Percentiles rank a stretch among this genome's conserved stretches.
phyloP scores from a whole-genome alignment of 352 stramenopile species.

The Elongisporangium senticosum region DNA sequence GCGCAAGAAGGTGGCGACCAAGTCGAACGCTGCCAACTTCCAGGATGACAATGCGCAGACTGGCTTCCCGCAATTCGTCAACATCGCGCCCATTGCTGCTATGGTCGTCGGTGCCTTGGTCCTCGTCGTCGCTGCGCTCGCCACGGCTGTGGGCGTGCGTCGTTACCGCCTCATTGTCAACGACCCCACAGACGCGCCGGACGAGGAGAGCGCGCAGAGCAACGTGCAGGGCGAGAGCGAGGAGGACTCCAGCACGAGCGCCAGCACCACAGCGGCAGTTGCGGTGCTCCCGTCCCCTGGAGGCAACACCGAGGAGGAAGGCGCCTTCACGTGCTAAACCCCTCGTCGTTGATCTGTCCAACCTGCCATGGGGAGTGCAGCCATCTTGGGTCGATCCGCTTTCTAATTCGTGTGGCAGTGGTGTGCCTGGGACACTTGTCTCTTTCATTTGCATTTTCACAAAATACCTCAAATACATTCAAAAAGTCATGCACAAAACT shows the following conservation, averaged over 20 bases:
- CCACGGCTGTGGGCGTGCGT: constrained; percentile 11
- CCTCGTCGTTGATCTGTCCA: constrained; percentile 8
- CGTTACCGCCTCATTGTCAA: constrained; percentile 14
- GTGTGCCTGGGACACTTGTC: not conserved
- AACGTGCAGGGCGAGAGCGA: constrained; percentile 7
- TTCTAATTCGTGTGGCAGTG: not conserved
- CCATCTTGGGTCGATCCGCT: not conserved
- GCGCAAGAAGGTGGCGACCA: constrained; percentile 1
- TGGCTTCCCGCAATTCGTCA: constrained; percentile 7
- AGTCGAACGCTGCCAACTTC: constrained; percentile 7
- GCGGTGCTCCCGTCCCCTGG: constrained; percentile 2
- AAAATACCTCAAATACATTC: constrained; percentile 1
- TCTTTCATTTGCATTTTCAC: not conserved
- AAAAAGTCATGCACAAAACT: not conserved
- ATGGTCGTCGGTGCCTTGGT: constrained; percentile 12
- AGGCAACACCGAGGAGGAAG: constrained; percentile 14
- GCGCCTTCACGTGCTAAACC: constrained; percentile 18
- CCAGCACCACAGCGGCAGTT: not conserved
- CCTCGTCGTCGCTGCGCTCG: constrained; percentile 12
- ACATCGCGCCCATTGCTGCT: constrained; percentile 4
- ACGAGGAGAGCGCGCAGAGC: constrained; percentile 6
- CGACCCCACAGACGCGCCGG: constrained; percentile 17
- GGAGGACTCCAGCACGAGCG: constrained; percentile 5
- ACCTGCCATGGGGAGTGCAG: constrained; percentile 13
- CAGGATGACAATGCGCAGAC: constrained; percentile 8